Percentiles rank a stretch among this genome's conserved stretches.
These are phyloP conservation scores for Arxiozyma heterogenica DNA, from an alignment of 1,139 yeast species.

Conservation along the genomic window DNA sequence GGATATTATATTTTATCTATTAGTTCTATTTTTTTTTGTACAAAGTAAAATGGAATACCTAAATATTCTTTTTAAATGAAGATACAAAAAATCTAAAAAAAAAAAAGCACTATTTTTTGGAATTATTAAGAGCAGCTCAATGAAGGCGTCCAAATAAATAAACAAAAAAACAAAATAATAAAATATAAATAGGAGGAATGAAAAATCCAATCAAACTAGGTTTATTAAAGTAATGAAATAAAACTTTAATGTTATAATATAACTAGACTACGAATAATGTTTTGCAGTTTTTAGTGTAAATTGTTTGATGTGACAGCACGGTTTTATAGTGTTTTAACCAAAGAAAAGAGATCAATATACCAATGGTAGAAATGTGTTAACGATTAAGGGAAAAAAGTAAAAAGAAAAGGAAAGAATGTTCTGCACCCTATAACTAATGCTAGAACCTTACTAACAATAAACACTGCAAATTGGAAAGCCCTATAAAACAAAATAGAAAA, in stretches of 20 bases:
- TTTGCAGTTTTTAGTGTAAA: background rate
- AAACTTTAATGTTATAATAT: background rate
- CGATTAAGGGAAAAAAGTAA: background rate
- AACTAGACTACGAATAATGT: background rate
- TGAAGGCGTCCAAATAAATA: conserved; percentile 32
- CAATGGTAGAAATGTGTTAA: background rate
- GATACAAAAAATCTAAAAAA: conserved; percentile 5
- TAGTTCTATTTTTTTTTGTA: no score
- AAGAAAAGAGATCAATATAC: no score
- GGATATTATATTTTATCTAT: no score
- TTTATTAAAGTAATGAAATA: background rate
- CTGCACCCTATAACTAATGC: background rate
- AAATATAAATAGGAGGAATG: background rate
- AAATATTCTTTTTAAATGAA: conserved; percentile 2
- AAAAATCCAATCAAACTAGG: background rate
- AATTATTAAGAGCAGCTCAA: conserved; percentile 32
- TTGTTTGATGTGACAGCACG: background rate
- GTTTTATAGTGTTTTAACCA: no score
- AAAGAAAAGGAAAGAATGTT: background rate
- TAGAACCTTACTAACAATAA: background rate
- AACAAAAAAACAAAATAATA: no score
- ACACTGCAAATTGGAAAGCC: no score
- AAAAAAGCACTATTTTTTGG: background rate
- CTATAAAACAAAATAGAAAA: background rate
- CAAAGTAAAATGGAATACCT: no score